phyloP scores from a whole-genome alignment of 2,329 filamentous ascomycete species.

The Aspergillus aculeatus region DNA sequence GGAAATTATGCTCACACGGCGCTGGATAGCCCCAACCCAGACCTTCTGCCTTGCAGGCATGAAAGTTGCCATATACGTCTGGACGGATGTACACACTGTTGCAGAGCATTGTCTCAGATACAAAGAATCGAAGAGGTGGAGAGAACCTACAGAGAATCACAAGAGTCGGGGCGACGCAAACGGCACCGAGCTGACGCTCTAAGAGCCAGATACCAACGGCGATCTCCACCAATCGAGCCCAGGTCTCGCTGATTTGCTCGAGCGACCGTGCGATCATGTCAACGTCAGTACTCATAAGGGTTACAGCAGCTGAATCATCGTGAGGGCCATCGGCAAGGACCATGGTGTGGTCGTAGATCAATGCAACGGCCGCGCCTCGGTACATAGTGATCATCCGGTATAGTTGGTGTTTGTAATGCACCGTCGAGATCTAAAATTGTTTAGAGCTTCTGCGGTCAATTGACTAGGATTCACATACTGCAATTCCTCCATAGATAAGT shows the following conservation, averaged over 20 bases:
- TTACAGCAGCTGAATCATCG: constrained; percentile 1
- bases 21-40: not conserved
- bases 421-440: constrained; percentile 17
- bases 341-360: constrained; percentile 5
- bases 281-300: constrained; percentile 8
- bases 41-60: constrained; percentile 2
- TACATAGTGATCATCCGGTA: constrained; percentile 1
- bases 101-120: not conserved
- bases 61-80: constrained; percentile 4
- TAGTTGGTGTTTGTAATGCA: constrained; percentile 12
- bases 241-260: not conserved
- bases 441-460: not conserved
- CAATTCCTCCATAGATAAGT: constrained; percentile 40
- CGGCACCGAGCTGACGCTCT: constrained; percentile 4
- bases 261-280: constrained; percentile 5
- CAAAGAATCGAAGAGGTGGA: not conserved
- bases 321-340: not conserved
- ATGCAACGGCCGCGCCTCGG: not conserved
- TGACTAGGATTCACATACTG: constrained; percentile 20
- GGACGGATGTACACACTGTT: constrained; percentile 1
- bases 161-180: not conserved
- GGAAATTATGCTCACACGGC: not conserved
- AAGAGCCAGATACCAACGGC: constrained; percentile 6
- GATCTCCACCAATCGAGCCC: constrained; percentile 8
- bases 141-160: not conserved